Evolutionary conservation across 768 basidiomycete species (phyloP).

Genomic region (Clitopilus hobsonii): DNA sequence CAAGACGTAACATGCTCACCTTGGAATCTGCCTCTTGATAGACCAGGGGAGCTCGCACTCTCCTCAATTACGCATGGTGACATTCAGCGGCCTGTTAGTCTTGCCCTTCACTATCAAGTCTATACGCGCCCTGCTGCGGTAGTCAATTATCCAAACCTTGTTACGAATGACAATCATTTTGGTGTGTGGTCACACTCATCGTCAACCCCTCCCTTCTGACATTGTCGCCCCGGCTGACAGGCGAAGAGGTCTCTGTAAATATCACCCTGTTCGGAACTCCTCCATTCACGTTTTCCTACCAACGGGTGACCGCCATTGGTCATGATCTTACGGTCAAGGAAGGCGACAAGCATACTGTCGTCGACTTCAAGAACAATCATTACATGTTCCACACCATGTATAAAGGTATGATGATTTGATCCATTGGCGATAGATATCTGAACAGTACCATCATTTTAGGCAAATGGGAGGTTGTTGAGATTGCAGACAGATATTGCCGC

Average conservation of each 20-base stretch:
- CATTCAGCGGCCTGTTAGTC: slow-evolving; percentile 76
- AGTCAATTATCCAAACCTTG: slow-evolving; percentile 74
- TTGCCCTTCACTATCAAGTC: slow-evolving; percentile 63
- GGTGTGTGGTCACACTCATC: too few species aligned
- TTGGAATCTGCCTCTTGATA: slow-evolving; percentile 74
- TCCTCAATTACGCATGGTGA: slow-evolving; percentile 85
- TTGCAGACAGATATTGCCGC: background rate
- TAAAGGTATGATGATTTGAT: slow-evolving; percentile 52
- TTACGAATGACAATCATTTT: slow-evolving; percentile 81
- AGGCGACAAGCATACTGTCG: slow-evolving; percentile 86
- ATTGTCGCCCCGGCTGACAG: slow-evolving; percentile 25
- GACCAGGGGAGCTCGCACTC: slow-evolving; percentile 73
- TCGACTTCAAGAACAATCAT: slow-evolving; percentile 61
- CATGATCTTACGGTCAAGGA: slow-evolving; percentile 62
- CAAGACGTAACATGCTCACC: slow-evolving; percentile 72
- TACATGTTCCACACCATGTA: slow-evolving; percentile 87
- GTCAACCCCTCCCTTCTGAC: background rate
- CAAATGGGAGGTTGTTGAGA: background rate
- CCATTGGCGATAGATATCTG: background rate
- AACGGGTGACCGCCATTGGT: slow-evolving; percentile 61
- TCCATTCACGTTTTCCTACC: slow-evolving; percentile 92
- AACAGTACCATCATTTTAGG: background rate
- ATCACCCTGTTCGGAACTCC: slow-evolving; percentile 86
- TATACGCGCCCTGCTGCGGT: slow-evolving; percentile 81
- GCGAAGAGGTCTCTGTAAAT: slow-evolving; percentile 86